These are phyloP conservation scores for Dysphania ambrosioides DNA, from an alignment of 148 eudicot genomes.

Conservation along the genomic window DNA sequence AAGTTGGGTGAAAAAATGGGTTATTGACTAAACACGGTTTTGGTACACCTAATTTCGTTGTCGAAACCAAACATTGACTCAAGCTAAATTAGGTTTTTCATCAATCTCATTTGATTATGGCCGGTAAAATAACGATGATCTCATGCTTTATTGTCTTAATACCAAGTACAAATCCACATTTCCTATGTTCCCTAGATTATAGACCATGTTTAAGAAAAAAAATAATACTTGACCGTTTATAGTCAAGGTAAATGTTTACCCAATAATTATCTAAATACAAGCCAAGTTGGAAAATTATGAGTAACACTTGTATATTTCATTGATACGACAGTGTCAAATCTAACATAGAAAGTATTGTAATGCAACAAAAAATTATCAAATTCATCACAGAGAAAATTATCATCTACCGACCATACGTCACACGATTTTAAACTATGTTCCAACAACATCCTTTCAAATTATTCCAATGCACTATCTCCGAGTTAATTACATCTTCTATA, in stretches of 20 bases:
- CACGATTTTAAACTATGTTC: too few species aligned
- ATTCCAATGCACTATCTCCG: too few species aligned
- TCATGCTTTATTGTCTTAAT: not conserved
- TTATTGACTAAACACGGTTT: constrained; percentile 14
- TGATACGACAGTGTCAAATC: too few species aligned
- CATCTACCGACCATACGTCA: not conserved
- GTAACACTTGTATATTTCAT: too few species aligned
- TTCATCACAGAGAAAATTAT: not conserved
- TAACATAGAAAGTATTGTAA: too few species aligned
- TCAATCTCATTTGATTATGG: not conserved
- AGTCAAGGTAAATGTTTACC: not conserved
- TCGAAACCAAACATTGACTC: constrained; percentile 25
- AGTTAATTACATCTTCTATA: too few species aligned
- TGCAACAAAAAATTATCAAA: too few species aligned
- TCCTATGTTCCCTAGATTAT: constrained; percentile 1
- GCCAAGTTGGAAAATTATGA: too few species aligned
- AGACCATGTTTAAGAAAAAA: not conserved
- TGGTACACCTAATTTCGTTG: constrained; percentile 25
- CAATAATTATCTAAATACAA: too few species aligned
- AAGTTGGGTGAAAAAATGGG: not conserved
- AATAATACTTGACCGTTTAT: not conserved
- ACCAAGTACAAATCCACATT: not conserved
- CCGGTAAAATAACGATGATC: not conserved
- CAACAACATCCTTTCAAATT: too few species aligned
- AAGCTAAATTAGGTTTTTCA: not conserved